Percentiles rank a stretch among this genome's conserved stretches.
Conservation (phyloP, 495 filamentous ascomycete genomes). For the Thermochaetoides thermophila region DNA sequence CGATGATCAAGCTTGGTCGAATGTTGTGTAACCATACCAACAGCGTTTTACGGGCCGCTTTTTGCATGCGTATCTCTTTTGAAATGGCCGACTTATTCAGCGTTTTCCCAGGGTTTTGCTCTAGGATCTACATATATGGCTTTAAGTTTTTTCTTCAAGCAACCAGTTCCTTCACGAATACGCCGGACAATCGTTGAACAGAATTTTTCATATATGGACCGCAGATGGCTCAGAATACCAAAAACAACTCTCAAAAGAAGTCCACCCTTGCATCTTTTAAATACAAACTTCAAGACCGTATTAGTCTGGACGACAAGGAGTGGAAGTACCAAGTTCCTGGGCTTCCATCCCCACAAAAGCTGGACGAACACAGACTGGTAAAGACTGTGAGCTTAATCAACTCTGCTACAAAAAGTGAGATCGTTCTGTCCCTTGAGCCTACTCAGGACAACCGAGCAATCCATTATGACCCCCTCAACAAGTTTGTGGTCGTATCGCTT, state of each 20-base stretch:
- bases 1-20: too few species aligned
- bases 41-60: background rate
- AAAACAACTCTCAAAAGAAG: conserved; percentile 3
- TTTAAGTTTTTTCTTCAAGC: too few species aligned
- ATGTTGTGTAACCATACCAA: conserved; percentile 16
- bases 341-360: conserved; percentile 13
- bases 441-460: conserved; percentile 23
- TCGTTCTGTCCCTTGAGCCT: conserved; percentile 17
- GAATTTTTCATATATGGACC: too few species aligned
- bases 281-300: conserved; percentile 11
- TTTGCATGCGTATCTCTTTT: conserved; percentile 1
- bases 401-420: conserved; percentile 13
- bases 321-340: conserved; percentile 21
- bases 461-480: conserved; percentile 12
- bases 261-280: conserved; percentile 10
- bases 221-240: too few species aligned
- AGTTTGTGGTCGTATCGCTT: conserved; percentile 26
- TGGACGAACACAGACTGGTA: conserved; percentile 15
- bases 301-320: conserved; percentile 15
- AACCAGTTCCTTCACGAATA: too few species aligned
- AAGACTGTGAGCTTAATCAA: conserved; percentile 22
- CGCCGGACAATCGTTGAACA: too few species aligned
- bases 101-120: too few species aligned
- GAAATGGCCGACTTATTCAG: background rate
- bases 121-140: too few species aligned